Evolutionary conservation across 257 asterid species (phyloP).

Genomic region (Knoxia roxburghii): DNA sequence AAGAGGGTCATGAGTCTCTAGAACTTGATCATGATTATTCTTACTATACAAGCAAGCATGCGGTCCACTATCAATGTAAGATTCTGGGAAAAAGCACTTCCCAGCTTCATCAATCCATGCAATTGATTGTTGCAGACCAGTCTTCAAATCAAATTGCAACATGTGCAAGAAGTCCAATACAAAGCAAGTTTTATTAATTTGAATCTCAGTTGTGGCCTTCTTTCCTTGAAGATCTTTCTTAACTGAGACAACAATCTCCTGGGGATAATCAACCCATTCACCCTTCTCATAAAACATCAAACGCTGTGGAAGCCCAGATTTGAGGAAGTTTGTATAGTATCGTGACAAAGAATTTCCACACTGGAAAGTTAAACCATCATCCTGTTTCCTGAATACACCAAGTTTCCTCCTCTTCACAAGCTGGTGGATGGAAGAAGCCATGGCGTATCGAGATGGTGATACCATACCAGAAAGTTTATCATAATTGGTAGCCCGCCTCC

Average conservation of each 20-base stretch:
- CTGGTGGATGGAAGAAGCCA: conserved; percentile 25
- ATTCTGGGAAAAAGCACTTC: conserved; percentile 71
- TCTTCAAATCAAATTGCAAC: conserved; percentile 56
- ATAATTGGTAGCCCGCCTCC: conserved; percentile 42
- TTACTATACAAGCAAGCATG: conserved; percentile 13
- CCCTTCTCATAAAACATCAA: conserved; percentile 60
- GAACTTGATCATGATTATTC: conserved; percentile 21
- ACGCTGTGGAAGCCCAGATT: conserved; percentile 53
- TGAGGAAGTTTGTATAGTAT: conserved; percentile 53
- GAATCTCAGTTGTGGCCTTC: conserved; percentile 56
- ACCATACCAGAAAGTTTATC: conserved; percentile 30
- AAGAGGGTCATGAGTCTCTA: conserved; percentile 32
- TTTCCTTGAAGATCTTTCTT: conserved; percentile 49
- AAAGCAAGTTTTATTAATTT: conserved; percentile 35
- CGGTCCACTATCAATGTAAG: conserved; percentile 32
- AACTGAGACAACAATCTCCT: conserved; percentile 41
- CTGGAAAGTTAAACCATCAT: conserved; percentile 21
- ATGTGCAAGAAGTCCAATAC: conserved; percentile 69
- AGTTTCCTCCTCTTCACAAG: conserved; percentile 55
- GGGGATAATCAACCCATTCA: conserved; percentile 77
- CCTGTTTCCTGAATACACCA: conserved; percentile 26
- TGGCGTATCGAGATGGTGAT: conserved; percentile 35
- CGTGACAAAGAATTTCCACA: conserved; percentile 36
- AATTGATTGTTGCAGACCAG: conserved; percentile 57
- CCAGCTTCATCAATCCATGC: conserved; percentile 92